These are phyloP conservation scores for Hortiboletus flavorubellus DNA, from an alignment of 768 basidiomycete species.

Conservation along the genomic window DNA sequence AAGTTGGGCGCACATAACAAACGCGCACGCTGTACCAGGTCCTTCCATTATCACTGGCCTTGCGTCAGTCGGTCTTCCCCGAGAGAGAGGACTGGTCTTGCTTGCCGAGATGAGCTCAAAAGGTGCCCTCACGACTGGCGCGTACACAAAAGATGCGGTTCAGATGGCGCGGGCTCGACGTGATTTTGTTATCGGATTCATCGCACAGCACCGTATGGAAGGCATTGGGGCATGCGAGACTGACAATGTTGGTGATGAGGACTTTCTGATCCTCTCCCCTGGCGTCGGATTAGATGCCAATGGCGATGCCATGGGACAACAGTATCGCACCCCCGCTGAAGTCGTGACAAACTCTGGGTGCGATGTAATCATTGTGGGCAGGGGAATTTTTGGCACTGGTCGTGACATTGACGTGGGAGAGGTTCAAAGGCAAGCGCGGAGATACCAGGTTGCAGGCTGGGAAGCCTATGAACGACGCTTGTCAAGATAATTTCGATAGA, in stretches of 20 bases:
- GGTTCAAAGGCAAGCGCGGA: conserved; percentile 64
- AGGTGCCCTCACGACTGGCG: conserved; percentile 78
- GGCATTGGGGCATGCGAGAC: conserved; percentile 42
- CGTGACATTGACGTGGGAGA: conserved; percentile 39
- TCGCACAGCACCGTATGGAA: conserved; percentile 86
- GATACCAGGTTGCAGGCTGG: conserved; percentile 88
- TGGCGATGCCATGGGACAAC: conserved; percentile 90
- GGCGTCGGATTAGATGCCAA: conserved; percentile 81
- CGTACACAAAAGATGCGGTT: conserved; percentile 82
- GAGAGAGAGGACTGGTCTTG: conserved; percentile 80
- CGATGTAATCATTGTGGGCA: conserved; percentile 96
- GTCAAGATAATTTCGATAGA: conserved; percentile 6
- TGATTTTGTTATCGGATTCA: conserved; percentile 94
- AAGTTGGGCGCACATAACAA: conserved; percentile 94
- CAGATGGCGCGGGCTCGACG: conserved; percentile 80
- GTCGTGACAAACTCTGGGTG: conserved; percentile 80
- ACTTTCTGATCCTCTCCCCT: conserved; percentile 89
- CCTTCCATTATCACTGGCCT: conserved; percentile 92
- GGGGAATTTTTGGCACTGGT: conserved; percentile 82
- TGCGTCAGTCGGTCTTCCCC: conserved; percentile 77
- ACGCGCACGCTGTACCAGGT: conserved; percentile 96
- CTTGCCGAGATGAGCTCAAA: conserved; percentile 96
- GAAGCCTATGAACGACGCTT: conserved; percentile 73
- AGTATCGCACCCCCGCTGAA: conserved; percentile 86
- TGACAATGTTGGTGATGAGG: conserved; percentile 47